Evolutionary conservation across 257 asterid genomes (phyloP), one percentile per base, ranked within the genome.

Genomic region (Rauvolfia tetraphylla): DNA sequence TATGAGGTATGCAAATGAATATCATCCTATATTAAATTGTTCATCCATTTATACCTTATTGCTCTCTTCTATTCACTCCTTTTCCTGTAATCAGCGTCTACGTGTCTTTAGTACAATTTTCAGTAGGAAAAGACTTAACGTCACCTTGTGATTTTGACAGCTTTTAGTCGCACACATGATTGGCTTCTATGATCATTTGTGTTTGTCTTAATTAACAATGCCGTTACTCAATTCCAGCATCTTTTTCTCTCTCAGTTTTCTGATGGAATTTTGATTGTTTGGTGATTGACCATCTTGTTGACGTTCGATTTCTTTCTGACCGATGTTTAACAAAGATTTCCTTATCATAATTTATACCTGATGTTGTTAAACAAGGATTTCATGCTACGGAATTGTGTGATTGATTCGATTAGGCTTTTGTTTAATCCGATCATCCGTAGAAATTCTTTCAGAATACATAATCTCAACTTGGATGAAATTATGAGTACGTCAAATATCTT

Each of bases 1-100:
- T 92, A 92, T 68, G 97, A 90, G 86, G 97, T 92, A 85, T 17
- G 33, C 5, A 3, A 17, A n/a, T n/a, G n/a, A n/a, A n/a, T n/a
- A n/a, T n/a, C n/a, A n/a, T n/a, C n/a, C n/a, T n/a, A n/a, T n/a
- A n/a, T n/a, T n/a, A n/a, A n/a, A n/a, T n/a, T n/a, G n/a, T n/a
- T n/a, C n/a, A n/a, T n/a, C n/a, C n/a, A n/a, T n/a, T n/a, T n/a
- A n/a, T n/a, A n/a, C n/a, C n/a, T n/a, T n/a, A n/a, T n/a, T n/a
- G n/a, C n/a, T n/a, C n/a, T n/a, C n/a, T n/a, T n/a, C n/a, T n/a
- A n/a, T n/a, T n/a, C n/a, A n/a, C n/a, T n/a, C n/a, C n/a, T n/a
- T 7, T 36, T 34, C 38, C 51, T 62, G 27, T 72, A 17, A 2
- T 27, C 20, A 17, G 2, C 36, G n/a, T 29, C 22, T 67, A 7